Base-by-base conservation (phyloP, 768 basidiomycete genomes). In the Macrolepiota dolichaula region DNA sequence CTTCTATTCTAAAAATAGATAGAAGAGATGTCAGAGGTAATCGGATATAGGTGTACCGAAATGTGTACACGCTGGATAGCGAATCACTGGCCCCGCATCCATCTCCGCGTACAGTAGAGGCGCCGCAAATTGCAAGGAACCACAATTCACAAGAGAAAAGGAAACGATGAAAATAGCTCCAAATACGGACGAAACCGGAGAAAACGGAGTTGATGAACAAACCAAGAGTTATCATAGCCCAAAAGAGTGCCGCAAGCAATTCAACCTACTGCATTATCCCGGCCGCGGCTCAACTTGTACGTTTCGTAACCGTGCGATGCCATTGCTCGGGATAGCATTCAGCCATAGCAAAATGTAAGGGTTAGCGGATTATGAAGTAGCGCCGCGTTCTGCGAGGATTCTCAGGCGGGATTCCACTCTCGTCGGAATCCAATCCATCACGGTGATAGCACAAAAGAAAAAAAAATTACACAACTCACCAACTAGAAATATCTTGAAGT, bases 401-500 rank as follows among this genome's bases (percentile, higher is more conserved):
- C 42, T 40, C 22, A 9, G 22, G 42, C 24, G 22, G 51, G 59
- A 60, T 55, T 53, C 42, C 51, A 59, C 24, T 22, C 29, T 24
- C 55, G 35, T 42, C 38, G 58, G 51, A 22, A 29, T 38, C n/a
- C 24, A 19, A 42, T 47, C n/a, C 27, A 50, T 29, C 37, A 10
- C 27, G 36, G 22, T 15, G 19, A 40, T 37, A 38, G 40, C 22
- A 35, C 11, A 40, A 59, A 62, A 51, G 59, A 52, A 64, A 61
- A 36, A 49, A 22, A n/a, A 57, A 42, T 44, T 47, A 37, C 22
- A 62, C 37, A 17, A 72, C 80, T 62, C 68, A 88, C 91, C 90
- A 62, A 86, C 81, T 37, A 93, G 74, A 68, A 89, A 91, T 2
- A 78, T 70, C 65, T 86, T 89, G 76, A 91, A 91, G 9, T 83